Conservation (phyloP, 495 filamentous ascomycete species). For the Penicillium desertorum region DNA sequence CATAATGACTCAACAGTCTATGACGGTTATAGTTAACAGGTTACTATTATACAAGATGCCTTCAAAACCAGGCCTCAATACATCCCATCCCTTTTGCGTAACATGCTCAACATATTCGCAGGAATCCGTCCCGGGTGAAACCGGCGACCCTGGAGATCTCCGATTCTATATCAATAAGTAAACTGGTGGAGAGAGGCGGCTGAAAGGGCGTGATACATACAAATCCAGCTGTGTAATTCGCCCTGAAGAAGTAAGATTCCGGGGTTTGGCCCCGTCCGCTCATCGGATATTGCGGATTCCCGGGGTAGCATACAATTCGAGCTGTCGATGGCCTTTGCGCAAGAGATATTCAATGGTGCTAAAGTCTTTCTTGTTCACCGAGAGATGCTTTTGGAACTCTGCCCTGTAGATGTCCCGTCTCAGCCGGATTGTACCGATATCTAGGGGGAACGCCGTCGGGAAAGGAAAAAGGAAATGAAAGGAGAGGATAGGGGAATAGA, state of each 20-base stretch:
- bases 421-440: conserved; percentile 16
- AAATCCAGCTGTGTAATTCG: not conserved
- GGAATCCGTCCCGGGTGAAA: not conserved
- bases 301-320: conserved; percentile 80
- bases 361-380: conserved; percentile 85
- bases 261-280: conserved; percentile 7
- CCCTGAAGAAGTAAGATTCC: not conserved
- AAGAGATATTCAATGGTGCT: conserved; percentile 82
- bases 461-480: conserved; percentile 3
- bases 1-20: not conserved
- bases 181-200: not conserved
- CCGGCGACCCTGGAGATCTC: not conserved
- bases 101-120: not conserved
- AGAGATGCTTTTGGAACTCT: conserved; percentile 73
- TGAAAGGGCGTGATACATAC: not conserved
- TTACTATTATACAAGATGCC: not conserved
- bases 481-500: not conserved
- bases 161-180: not conserved
- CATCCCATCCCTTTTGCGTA: not conserved
- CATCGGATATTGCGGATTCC: conserved; percentile 76
- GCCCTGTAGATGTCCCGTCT: conserved; percentile 43
- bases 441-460: not conserved
- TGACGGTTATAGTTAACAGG: not conserved
- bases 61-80: not conserved
- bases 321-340: conserved; percentile 77